Evolutionary conservation across 2,329 filamentous ascomycete genomes (phyloP), one percentile per base, ranked within the genome.

Genomic region (Curvularia eragrostidis): DNA sequence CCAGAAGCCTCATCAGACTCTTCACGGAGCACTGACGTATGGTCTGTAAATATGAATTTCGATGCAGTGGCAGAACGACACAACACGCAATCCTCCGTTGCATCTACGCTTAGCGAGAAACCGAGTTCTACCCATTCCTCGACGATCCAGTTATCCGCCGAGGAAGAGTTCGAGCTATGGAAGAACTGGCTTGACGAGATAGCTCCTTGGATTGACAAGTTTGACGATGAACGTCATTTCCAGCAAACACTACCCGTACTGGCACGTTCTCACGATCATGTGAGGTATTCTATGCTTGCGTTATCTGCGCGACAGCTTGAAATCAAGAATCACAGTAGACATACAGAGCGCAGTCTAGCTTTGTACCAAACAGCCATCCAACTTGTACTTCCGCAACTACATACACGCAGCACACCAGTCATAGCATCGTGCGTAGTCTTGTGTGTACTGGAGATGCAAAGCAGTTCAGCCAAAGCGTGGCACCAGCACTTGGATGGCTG

Each of bases 191-290:
- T 85, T 15, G 77, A 79, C 0, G 82, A 85, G 59, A 80, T 84
- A 28, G 82, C 83, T 1, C 80, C 80, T 13, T 84, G 83, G 81
- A 79, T 86, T 3, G 84, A 86, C 63, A 86, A 84, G 71, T 85
- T 86, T 49, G 84, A 86, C 57, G 76, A 77, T 19, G 74, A 82
- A n/a, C 79, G 80, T 1, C 82, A 83, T 47, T 86, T 86, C 57
- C 79, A 80, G 24, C 78, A 82, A 0, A 79, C 81, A 5, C 75
- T 86, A 2, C 83, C 83, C 0, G 71, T 82, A 3, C 71, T 85
- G 46, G 82, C 84, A 1, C 79, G 80, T 21, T 77, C 73, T 2
- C 83, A 82, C 12, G 78, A 81, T 0, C 79, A 83, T 4, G 63
- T 86, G 0, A 72, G 80, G 3, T 83, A 84, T 56, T 82, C 84